Conservation (phyloP, 2,329 filamentous ascomycete species). For the Zasmidium citrigriseum region DNA sequence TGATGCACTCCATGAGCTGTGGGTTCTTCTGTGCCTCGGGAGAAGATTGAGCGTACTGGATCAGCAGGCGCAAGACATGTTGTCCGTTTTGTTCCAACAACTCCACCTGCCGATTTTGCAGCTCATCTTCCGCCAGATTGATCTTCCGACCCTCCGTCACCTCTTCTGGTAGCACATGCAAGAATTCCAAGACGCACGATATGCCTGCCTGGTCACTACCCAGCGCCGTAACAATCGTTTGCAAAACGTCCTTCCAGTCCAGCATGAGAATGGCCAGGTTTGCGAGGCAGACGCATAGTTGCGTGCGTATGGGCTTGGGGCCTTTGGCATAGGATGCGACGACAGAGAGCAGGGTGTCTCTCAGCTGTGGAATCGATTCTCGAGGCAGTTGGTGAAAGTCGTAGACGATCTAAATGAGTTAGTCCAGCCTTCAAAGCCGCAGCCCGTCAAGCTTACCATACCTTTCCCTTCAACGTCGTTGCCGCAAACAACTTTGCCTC, state of each 20-base stretch:
- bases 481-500: slow-evolving; percentile 94
- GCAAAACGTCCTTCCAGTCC: slow-evolving; percentile 89
- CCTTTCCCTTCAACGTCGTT: slow-evolving; percentile 97
- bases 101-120: slow-evolving; percentile 80
- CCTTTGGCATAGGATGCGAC: slow-evolving; percentile 80
- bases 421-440: slow-evolving; percentile 4
- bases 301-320: slow-evolving; percentile 75
- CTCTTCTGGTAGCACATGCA: slow-evolving; percentile 96
- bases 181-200: slow-evolving; percentile 89
- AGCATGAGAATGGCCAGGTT: slow-evolving; percentile 96
- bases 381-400: slow-evolving; percentile 86
- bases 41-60: slow-evolving; percentile 89
- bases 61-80: slow-evolving; percentile 82
- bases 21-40: slow-evolving; percentile 86
- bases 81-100: slow-evolving; percentile 87
- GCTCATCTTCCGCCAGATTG: slow-evolving; percentile 97
- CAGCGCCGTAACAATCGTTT: slow-evolving; percentile 75
- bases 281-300: slow-evolving; percentile 91
- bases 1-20: slow-evolving; percentile 90
- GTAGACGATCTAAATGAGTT: slow-evolving; percentile 76
- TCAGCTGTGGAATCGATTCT: slow-evolving; percentile 71
- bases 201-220: slow-evolving; percentile 75
- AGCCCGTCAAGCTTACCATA: slow-evolving; percentile 44
- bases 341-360: slow-evolving; percentile 79
- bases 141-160: slow-evolving; percentile 99